Base-by-base conservation (phyloP, 2,329 filamentous ascomycete species). In the Pseudogymnoascus sp. region DNA sequence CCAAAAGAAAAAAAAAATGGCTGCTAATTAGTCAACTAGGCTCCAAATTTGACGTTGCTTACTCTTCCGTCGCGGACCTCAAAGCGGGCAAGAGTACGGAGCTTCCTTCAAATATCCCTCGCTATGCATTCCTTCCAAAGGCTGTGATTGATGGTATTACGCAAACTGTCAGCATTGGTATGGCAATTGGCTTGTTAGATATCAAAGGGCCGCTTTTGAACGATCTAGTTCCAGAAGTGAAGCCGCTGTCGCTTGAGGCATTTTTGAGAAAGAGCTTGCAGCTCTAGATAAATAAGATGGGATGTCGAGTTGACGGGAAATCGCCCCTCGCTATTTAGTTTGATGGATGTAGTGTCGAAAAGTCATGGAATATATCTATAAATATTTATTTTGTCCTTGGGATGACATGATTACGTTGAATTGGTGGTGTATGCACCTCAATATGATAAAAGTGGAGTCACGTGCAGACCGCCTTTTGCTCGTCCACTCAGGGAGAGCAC, bases 41-140 rank as follows among this genome's bases (percentile, higher is more conserved):
- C 29, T 37, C 60, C 40, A 63, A 64, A 40, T 71, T 69, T 54
- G 65, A 63, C 50, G 67, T 70, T 64, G 62, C 64, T 58, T 70
- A 70, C 66, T 68, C 64, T 63, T 33, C 61, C 64, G 57, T 68
- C 63, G 67, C 70, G 61, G 69, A 66, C 44, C 59, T 64, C 44
- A 50, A 60, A 62, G 60, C 3, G 1, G 58, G 58, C n/a, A 13
- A 66, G 44, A 41, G 60, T 21, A 44, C 63, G 31, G 47, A 71
- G 50, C 61, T 72, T 17, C 71, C 71, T 0, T 60, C 59, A 37
- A 69, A 72, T 17, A 47, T 26, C 6, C 17, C 65, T 2, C 7
- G 66, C 3, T 71, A 71, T 24, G 11, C 58, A 2, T 62, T 61
- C 33, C 62, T 70, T 13, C 66, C 70, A 0, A 71, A 70, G 50